A percentile compares a stretch with the other conserved stretches of the same genome.
Conservation (phyloP, 23 red algal genomes). For the Cyanidioschyzon merolae region DNA sequence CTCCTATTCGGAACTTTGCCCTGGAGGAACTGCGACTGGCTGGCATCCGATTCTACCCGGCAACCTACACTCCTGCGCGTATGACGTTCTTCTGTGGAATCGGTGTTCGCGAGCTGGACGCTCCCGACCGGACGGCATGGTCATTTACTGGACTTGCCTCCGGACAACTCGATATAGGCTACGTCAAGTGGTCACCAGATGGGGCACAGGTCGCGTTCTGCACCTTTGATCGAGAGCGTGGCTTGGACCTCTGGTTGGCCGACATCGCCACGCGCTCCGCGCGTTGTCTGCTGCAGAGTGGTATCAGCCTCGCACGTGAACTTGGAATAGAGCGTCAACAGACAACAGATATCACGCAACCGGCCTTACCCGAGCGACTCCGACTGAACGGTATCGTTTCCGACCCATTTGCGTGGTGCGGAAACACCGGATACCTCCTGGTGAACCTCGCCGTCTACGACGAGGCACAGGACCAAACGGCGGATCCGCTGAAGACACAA, state of each 20-base stretch:
- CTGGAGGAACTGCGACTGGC: constrained; percentile 74
- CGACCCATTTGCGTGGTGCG: constrained; percentile 61
- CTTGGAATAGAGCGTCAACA: neutral
- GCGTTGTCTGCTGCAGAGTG: neutral
- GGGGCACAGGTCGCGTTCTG: constrained; percentile 68
- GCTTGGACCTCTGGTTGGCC: constrained; percentile 63
- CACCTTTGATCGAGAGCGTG: constrained; percentile 42
- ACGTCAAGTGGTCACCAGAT: constrained; percentile 80
- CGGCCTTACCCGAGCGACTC: constrained; percentile 23
- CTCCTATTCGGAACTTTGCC: constrained; percentile 57
- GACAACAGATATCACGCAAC: constrained; percentile 5
- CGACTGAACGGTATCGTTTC: constrained; percentile 59
- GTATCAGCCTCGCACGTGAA: neutral
- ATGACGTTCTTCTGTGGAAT: constrained; percentile 64
- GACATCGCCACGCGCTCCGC: constrained; percentile 25
- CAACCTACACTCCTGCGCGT: constrained; percentile 72
- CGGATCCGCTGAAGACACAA: neutral
- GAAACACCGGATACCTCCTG: constrained; percentile 47
- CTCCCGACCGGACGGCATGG: constrained; percentile 18
- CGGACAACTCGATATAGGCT: constrained; percentile 28
- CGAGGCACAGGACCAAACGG: neutral
- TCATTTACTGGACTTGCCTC: constrained; percentile 31
- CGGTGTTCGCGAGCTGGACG: constrained; percentile 40
- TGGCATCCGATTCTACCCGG: constrained; percentile 71
- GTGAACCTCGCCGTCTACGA: constrained; percentile 63